Evolutionary conservation across 805 yeast genomes (phyloP).

Genomic region (Yamadazyma kitorensis): DNA sequence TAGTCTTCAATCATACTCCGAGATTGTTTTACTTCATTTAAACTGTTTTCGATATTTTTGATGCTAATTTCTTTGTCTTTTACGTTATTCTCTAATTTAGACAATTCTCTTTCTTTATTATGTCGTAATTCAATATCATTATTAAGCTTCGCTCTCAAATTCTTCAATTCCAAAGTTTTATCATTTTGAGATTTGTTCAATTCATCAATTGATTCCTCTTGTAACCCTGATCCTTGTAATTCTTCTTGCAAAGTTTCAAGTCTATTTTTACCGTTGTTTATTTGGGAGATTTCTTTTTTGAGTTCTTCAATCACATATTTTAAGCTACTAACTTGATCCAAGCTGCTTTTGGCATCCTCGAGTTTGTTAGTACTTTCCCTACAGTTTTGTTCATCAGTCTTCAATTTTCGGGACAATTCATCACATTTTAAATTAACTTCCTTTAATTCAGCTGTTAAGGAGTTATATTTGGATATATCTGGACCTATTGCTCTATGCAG

Average conservation of each 20-base stretch:
- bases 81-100: slow-evolving; percentile 45
- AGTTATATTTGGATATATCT: slow-evolving; percentile 25
- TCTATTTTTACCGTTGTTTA: slow-evolving; percentile 29
- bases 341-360: slow-evolving; percentile 3
- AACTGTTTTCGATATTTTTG: slow-evolving; percentile 50
- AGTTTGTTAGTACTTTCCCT: background rate
- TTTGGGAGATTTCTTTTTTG: slow-evolving; percentile 29
- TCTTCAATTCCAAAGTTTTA: slow-evolving; percentile 38
- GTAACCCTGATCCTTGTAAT: slow-evolving; percentile 32
- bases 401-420: background rate
- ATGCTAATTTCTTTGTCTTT: slow-evolving; percentile 54
- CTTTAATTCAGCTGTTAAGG: slow-evolving; percentile 15
- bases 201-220: slow-evolving; percentile 39
- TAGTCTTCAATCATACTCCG: slow-evolving; percentile 8
- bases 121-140: slow-evolving; percentile 44
- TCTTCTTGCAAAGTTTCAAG: slow-evolving; percentile 24
- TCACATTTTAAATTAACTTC: slow-evolving; percentile 6
- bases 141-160: slow-evolving; percentile 30
- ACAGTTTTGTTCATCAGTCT: background rate
- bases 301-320: slow-evolving; percentile 14
- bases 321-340: slow-evolving; percentile 6
- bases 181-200: slow-evolving; percentile 43
- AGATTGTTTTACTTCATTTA: slow-evolving; percentile 35
- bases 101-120: slow-evolving; percentile 38
- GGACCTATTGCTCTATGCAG: slow-evolving; percentile 27